Base-by-base conservation (phyloP, 2,329 filamentous ascomycete genomes). In the Lachnellula arida region DNA sequence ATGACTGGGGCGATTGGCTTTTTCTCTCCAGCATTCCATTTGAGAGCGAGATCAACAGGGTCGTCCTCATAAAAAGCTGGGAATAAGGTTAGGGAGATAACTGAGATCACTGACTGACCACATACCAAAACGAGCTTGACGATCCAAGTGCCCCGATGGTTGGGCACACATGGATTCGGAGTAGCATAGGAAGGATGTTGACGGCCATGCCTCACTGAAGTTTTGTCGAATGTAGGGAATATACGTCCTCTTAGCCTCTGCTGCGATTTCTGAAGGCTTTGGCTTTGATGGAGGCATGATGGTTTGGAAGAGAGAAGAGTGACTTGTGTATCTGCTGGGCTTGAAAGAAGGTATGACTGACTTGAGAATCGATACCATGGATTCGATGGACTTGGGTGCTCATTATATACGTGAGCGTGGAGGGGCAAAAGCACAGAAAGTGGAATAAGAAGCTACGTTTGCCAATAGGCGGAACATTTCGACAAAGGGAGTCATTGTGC, bases 241-340 rank as follows among this genome's bases (percentile, higher is more conserved):
- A 67, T 85, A 88, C 56, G 79, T 79, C 64, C 78, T 80, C 71
- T 89, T 89, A n/a, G 86, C 87, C 68, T 89, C 86, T 25, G 83
- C 81, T 53, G 87, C 87, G 53, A 91, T 82, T 61, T 90, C 86
- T 42, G 85, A 82, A 12, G 84, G 81, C 71, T 84, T 86, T 46
- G 79, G 79, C 71, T 79, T 84, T 53, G 79, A 75, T 49, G 78
- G 76, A 25, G 32, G 34, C 34, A 50, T 51, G 39, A 28, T 37
- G 28, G 49, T 51, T 17, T 46, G 22, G 32, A 49, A 19, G n/a
- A 37, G 35, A 40, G 37, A 49, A 32, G 23, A 47, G 15, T n/a
- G 14, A 8, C 14, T 40, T 7, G 37, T 40, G 14, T 40, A 9
- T 40, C 15, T 40, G 37, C 15, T 40, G 37, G 15, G 15, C n/a